Evolutionary conservation across 495 filamentous ascomycete species (phyloP), one percentile per base, ranked within the genome.

Genomic region (Cryomyces minteri): DNA sequence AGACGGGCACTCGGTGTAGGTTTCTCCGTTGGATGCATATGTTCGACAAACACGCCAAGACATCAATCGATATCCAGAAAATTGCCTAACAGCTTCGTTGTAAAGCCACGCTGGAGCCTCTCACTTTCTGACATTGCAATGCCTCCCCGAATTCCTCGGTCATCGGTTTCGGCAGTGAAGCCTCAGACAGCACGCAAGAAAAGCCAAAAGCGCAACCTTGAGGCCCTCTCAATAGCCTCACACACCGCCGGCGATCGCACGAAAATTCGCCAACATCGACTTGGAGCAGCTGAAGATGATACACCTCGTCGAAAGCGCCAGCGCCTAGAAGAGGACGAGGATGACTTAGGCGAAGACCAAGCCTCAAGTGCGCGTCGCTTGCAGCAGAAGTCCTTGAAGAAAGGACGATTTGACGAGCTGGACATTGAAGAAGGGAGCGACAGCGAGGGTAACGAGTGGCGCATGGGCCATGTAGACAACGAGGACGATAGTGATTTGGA

Each of bases 371-470:
- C 2, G 18, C 18, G 18, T 25, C 18, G 18, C 18, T 25, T 25
- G 40, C 53, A 56, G 44, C 43, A 41, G 31, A 64, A 63, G 37
- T 73, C 72, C 48, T 54, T 58, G 54, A 57, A 55, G n/a, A 65
- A 65, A 34, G 61, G 29, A 14, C 38, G 36, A 18, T 48, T 69
- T 30, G 56, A 49, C 28, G 60, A 53, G n/a, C 33, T 61, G 50
- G 53, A 55, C 58, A 43, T 59, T 9, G 67, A 71, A 32, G 56
- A 58, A 39, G 84, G 84, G 2, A 84, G 77, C 45, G 88, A 95
- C 55, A 84, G 80, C 44, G 85, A 94, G 49, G 88, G 86, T 14
- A 80, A 90, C 60, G 71, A 83, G 53, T 98, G 90, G 90, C 80
- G 70, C 51, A 58, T 92, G 34, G 84, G 84, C 41, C 70, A 82